Evolutionary conservation across 129 eudicot genomes (phyloP), one percentile per base, ranked within the genome.

Genomic region (Rutidosis leptorrhynchoides): DNA sequence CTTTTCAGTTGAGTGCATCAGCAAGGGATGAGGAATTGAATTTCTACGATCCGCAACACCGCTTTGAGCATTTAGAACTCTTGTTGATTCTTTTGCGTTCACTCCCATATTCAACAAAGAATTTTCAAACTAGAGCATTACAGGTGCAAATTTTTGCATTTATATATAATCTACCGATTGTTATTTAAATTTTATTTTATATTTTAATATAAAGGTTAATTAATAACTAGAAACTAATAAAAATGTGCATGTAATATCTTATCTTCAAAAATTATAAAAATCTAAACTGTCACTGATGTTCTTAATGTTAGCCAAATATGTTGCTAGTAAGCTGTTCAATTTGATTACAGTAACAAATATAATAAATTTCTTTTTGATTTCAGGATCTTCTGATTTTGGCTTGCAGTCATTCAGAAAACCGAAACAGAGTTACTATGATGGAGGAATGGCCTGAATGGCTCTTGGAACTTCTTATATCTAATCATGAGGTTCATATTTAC

Each of bases 381-480:
- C 96, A 93, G 99, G 99, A 93, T 89, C 90, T 93, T 80, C 84
- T 93, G 82, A 82, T 93, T 89, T 82, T 93, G 92, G 95, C 96
- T 76, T 89, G 96, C 87, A 82, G 96, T 82, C 96, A 86, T 67
- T 80, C 82, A 64, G 93, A 88, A 74, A 93, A 93, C 33, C 78
- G 99, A 73, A 80, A 64, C 79, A 78, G 84, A 71, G 77, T 93
- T 32, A 89, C 90, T 28, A 75, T 74, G 51, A 93, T 93, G 99
- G 96, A 89, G 28, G 99, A 86, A 71, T 93, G 96, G 99, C 99
- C 99, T 7, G 90, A 93, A 61, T 93, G 99, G 99, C 89, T 93
- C 72, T 77, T 93, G 87, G 99, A 93, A 80, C 76, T 93, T 73
- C 95, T 93, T 63, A 86, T 93, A 67, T 88, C 96, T 77, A 89